Evolutionary conservation across 2,329 filamentous ascomycete species (phyloP).

Genomic region (Myriosclerotinia curreyana): DNA sequence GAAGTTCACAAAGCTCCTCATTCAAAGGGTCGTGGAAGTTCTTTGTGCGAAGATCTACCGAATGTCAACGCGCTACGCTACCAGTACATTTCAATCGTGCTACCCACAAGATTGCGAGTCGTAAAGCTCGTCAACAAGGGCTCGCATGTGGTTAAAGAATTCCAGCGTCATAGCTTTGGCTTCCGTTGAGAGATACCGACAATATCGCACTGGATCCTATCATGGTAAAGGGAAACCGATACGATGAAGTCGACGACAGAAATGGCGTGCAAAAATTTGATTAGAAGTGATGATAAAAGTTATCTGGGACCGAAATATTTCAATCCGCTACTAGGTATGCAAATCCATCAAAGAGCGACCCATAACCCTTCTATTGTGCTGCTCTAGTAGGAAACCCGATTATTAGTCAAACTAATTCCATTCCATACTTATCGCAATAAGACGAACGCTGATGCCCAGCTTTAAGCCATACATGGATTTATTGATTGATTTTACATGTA

Average conservation of each 20-base stretch:
- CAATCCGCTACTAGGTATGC: background rate
- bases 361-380: no score
- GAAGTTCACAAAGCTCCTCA: background rate
- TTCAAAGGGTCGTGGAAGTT: background rate
- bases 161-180: slow-evolving; percentile 13
- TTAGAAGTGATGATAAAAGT: background rate
- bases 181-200: slow-evolving; percentile 9
- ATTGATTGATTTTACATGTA: background rate
- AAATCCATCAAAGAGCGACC: background rate
- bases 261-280: no score
- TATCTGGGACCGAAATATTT: background rate
- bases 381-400: background rate
- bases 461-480: background rate
- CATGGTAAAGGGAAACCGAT: slow-evolving; percentile 6
- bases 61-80: background rate
- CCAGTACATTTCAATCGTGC: background rate
- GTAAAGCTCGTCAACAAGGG: slow-evolving; percentile 7
- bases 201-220: slow-evolving; percentile 5
- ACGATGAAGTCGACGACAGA: background rate
- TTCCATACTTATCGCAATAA: background rate
- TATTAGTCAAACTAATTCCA: no score
- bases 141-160: slow-evolving; percentile 18
- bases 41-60: background rate
- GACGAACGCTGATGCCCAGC: background rate
- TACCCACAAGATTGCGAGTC: background rate